Base-by-base conservation (phyloP, 257 asterid species). In the Asclepias syriaca region DNA sequence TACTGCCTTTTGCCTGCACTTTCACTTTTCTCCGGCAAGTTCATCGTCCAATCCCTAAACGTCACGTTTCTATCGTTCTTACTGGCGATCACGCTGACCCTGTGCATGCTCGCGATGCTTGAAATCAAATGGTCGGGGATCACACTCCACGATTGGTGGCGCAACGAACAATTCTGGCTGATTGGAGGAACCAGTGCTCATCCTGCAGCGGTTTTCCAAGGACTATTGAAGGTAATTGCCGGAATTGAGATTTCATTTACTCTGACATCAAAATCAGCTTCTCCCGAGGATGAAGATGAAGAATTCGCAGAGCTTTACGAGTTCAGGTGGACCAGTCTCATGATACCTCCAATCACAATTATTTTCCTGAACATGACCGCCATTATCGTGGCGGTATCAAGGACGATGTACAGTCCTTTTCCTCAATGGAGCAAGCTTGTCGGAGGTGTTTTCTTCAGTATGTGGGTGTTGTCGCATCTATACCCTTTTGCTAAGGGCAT, bases 131-230 rank as follows among this genome's bases (percentile, higher is more conserved):
- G 98, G 98, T 89, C 97, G 0, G 97, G 98, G 1, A 88, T 93
- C 70, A 89, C 90, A 0, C 90, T 93, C 45, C 88, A 93, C 16
- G 97, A 93, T 60, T 93, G 98, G 98, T 93, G 97, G 98, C 37
- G 98, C 10, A 93, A 93, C 55, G 98, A 91, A 82, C 98, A 93
- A 75, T 93, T 93, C 70, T 93, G 98, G 98, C 75, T 93, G 75
- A 93, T 93, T 19, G 96, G 96, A 7, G 98, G 98, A 18, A 93
- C 97, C 4, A 93, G 97, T 65, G 97, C 98, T 0, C 98, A 93
- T 34, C 96, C 96, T 0, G 91, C 96, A 0, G 97, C 97, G 3
- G 98, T 93, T 32, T 50, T 93, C 29, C 98, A 93, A 73, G 98
- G 98, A 1, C 71, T 93, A 9, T 69, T 93, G 64, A 93, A 93